A percentile compares a stretch with the other conserved stretches of the same genome.
These are phyloP conservation scores for Claviceps monticola DNA, from an alignment of 2,329 filamentous ascomycete species.

Conservation along the genomic window DNA sequence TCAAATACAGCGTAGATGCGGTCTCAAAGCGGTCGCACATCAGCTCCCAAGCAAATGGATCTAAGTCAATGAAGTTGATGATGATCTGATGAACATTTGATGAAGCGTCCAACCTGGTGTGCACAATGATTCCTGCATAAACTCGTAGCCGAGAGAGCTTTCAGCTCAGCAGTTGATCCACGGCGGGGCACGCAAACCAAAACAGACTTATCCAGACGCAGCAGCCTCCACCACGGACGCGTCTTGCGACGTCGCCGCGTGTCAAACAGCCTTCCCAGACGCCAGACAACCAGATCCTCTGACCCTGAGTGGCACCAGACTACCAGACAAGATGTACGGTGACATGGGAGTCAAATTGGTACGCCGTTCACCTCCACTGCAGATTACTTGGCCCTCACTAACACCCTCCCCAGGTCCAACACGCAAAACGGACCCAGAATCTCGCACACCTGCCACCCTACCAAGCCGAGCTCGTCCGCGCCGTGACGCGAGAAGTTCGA, in stretches of 20 bases:
- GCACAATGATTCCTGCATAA: too few species aligned
- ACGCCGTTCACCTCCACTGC: slow-evolving; percentile 13
- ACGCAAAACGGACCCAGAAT: slow-evolving; percentile 88
- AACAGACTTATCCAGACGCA: neutral
- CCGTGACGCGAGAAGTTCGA: slow-evolving; percentile 79
- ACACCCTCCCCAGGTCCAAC: slow-evolving; percentile 53
- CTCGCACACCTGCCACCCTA: slow-evolving; percentile 80
- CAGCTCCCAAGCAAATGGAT: too few species aligned
- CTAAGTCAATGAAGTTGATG: too few species aligned
- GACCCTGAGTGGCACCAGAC: too few species aligned
- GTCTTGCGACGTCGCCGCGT: neutral
- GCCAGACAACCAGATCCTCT: too few species aligned
- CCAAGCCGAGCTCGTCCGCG: slow-evolving; percentile 79
- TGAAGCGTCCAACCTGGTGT: too few species aligned
- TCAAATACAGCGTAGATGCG: neutral
- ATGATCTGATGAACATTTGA: too few species aligned
- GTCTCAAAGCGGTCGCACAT: neutral
- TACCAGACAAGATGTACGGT: slow-evolving; percentile 54
- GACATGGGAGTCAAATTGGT: slow-evolving; percentile 79
- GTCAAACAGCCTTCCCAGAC: neutral
- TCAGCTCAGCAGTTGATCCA: neutral
- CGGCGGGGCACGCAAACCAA: neutral
- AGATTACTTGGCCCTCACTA: neutral
- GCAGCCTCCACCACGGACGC: neutral
- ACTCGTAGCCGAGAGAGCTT: too few species aligned